Evolutionary conservation across 2,329 filamentous ascomycete species (phyloP).

Genomic region (Neopestalotiopsis rosae): DNA sequence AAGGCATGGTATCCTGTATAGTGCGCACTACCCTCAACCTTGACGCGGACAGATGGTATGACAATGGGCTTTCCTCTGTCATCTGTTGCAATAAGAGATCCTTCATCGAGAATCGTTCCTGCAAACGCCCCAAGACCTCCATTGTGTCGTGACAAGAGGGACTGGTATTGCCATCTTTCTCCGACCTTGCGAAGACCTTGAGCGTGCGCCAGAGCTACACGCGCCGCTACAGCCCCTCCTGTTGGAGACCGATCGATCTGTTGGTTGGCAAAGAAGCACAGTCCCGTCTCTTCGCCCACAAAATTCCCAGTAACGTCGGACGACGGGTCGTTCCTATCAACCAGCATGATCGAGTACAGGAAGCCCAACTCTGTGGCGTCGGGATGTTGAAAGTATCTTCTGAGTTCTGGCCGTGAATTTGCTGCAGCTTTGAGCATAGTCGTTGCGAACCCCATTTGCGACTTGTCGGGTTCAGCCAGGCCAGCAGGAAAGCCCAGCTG

Average conservation of each 20-base stretch:
- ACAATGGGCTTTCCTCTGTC: background rate
- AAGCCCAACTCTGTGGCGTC: background rate
- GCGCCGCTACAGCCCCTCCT: slow-evolving; percentile 8
- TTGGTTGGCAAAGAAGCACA: slow-evolving; percentile 9
- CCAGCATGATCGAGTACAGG: slow-evolving; percentile 6
- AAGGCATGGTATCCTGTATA: background rate
- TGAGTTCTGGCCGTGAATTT: background rate
- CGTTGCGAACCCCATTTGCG: background rate
- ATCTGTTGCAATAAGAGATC: background rate
- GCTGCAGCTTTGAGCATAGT: slow-evolving; percentile 2
- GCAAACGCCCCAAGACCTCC: background rate
- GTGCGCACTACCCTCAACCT: background rate
- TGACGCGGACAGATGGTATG: background rate
- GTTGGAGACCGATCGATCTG: slow-evolving; percentile 8
- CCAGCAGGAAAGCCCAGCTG: background rate
- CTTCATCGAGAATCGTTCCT: slow-evolving; percentile 43
- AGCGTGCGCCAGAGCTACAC: slow-evolving; percentile 3
- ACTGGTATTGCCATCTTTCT: background rate
- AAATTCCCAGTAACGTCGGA: background rate
- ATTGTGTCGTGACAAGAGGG: background rate
- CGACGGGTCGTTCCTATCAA: background rate
- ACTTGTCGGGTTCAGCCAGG: background rate
- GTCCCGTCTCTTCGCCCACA: background rate
- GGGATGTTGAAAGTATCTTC: background rate
- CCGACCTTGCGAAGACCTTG: background rate